Evolutionary conservation across 2,329 filamentous ascomycete species (phyloP), one percentile per base, ranked within the genome.

Genomic region (Pseudogymnoascus sp.): DNA sequence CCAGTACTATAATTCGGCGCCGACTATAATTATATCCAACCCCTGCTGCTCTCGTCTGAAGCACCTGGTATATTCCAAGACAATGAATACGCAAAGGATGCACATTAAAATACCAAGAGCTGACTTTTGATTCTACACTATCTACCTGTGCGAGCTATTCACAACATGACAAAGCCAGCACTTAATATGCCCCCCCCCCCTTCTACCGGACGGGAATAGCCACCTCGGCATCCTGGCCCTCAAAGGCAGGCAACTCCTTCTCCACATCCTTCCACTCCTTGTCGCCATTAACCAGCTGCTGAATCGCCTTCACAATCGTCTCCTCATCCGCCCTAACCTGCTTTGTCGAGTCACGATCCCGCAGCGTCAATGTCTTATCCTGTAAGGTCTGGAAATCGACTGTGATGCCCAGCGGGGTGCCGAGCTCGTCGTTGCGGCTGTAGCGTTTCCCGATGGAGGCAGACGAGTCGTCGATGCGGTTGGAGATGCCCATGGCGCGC

Each of bases 401-500:
- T 0, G 92, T 97, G 73, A 97, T 86, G 71, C 91, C 92, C 65
- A 96, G 86, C 6, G 92, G 90, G 45, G 94, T 97, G 69, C 92
- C 94, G 61, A 96, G 82, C 77, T 97, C 92, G 74, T 97, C 92
- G 72, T 96, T 96, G 69, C 94, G 86, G 71, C 88, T 85, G 75
- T 95, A 97, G 59, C 92, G 88, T 80, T 95, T 96, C 72, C 92
- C 92, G 67, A 97, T 97, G 64, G 86, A 91, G 63, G 92, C 91
- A 26, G 88, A 90, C 12, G 90, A 95, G 73, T 94, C 89, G 70
- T 97, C 94, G 35, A 96, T 83, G 63, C 89, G 86, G 78, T 84
- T 95, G 41, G 90, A 90, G 60, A 97, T 79, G 61, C 88, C 88
- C 59, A 88, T 75, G 57, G 82, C 81, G 67, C 91, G 87, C 61